Evolutionary conservation across 1,284 basidiomycete genomes (phyloP).

Genomic region (Xanthoconium separans): DNA sequence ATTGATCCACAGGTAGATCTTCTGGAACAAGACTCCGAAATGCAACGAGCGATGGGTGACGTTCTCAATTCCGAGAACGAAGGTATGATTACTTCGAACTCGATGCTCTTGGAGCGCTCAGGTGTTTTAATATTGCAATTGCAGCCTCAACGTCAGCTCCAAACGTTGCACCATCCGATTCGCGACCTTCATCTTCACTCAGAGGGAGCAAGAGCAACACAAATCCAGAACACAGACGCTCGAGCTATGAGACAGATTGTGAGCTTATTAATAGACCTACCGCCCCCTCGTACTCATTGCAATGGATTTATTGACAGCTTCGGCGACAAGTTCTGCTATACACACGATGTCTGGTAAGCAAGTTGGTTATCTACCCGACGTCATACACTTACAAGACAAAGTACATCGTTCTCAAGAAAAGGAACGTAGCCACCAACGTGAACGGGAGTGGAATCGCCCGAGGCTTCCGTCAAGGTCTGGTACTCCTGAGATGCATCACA

Average conservation of each 20-base stretch:
- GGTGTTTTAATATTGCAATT: slow-evolving; percentile 1
- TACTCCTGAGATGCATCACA: slow-evolving; percentile 34
- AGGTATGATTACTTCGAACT: slow-evolving; percentile 17
- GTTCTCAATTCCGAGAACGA: slow-evolving; percentile 45
- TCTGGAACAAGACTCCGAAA: slow-evolving; percentile 69
- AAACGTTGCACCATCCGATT: slow-evolving; percentile 7
- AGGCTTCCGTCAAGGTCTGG: slow-evolving; percentile 20
- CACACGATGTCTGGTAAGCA: slow-evolving; percentile 18
- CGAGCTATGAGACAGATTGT: slow-evolving; percentile 22
- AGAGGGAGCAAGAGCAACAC: slow-evolving; percentile 1
- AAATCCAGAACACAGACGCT: slow-evolving; percentile 5
- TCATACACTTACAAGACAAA: slow-evolving; percentile 14
- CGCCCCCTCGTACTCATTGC: slow-evolving; percentile 3
- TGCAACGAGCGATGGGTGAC: slow-evolving; percentile 64
- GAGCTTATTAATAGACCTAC: slow-evolving; percentile 2
- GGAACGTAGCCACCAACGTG: slow-evolving; percentile 31
- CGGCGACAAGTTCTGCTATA: slow-evolving; percentile 10
- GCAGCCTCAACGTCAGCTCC: slow-evolving; percentile 17
- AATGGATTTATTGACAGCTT: slow-evolving; percentile 15
- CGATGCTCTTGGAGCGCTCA: not conserved
- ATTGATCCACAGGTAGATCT: slow-evolving; percentile 48
- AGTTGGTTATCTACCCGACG: not conserved
- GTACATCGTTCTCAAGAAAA: slow-evolving; percentile 22
- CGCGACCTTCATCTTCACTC: slow-evolving; percentile 16
- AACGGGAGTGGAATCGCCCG: slow-evolving; percentile 39